A percentile compares a stretch with the other conserved stretches of the same genome.
These are phyloP conservation scores for Heterobasidion occidentale DNA, from an alignment of 1,284 basidiomycete species.

Conservation along the genomic window DNA sequence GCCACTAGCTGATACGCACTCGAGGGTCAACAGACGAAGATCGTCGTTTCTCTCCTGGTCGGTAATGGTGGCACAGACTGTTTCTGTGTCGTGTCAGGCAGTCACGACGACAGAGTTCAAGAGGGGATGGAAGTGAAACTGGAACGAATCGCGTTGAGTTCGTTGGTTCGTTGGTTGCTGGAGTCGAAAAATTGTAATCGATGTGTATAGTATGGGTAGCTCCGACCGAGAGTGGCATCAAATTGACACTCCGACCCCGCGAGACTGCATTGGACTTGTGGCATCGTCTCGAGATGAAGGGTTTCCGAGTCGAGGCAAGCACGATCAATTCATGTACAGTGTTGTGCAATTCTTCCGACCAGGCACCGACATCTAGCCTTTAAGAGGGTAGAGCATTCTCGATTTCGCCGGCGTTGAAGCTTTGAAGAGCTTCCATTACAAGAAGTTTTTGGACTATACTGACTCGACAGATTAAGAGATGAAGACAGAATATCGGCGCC, in stretches of 20 bases:
- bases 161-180: slow-evolving; percentile 1
- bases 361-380: too few species aligned
- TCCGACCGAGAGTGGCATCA: background rate
- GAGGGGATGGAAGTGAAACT: background rate
- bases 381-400: too few species aligned
- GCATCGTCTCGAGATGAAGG: too few species aligned
- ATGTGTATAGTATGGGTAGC: background rate
- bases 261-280: background rate
- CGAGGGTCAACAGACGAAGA: slow-evolving; percentile 75
- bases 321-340: too few species aligned
- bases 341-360: too few species aligned
- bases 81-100: slow-evolving; percentile 29
- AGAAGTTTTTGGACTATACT: too few species aligned
- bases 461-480: too few species aligned
- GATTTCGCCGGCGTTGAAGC: too few species aligned
- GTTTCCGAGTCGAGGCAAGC: too few species aligned
- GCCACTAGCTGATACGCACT: slow-evolving; percentile 36
- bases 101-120: slow-evolving; percentile 25
- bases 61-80: slow-evolving; percentile 49
- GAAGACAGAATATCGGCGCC: too few species aligned
- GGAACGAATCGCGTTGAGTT: slow-evolving; percentile 3
- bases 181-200: slow-evolving; percentile 8
- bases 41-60: slow-evolving; percentile 69
- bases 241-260: background rate
- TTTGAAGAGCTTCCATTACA: too few species aligned